These are phyloP conservation scores for Rhodotorula babjevae DNA, from an alignment of 768 basidiomycete species.

Conservation along the genomic window DNA sequence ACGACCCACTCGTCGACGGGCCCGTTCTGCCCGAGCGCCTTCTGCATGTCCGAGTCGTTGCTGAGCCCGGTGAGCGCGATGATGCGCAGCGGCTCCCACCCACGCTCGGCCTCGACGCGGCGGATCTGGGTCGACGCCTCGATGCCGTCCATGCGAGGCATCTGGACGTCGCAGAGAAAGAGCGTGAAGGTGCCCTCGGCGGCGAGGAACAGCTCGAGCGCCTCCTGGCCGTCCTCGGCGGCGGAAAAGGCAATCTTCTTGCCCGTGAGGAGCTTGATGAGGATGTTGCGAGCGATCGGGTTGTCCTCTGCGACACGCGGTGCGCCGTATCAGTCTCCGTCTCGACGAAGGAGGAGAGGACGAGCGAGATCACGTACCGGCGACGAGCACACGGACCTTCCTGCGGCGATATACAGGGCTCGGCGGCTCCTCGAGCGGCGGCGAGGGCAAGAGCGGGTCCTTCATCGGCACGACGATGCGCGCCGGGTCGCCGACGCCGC, in stretches of 20 bases:
- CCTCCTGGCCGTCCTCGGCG: constrained; percentile 26
- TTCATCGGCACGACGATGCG: background rate
- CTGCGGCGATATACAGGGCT: background rate
- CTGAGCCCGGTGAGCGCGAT: constrained; percentile 27
- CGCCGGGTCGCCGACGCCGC: background rate
- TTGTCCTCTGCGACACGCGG: constrained; percentile 20
- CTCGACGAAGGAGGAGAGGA: background rate
- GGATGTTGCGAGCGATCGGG: constrained; percentile 23
- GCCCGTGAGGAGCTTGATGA: constrained; percentile 25
- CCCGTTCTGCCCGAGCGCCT: constrained; percentile 4
- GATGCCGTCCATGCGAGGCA: constrained; percentile 30
- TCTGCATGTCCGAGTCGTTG: constrained; percentile 24
- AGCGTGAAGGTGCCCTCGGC: constrained; percentile 1
- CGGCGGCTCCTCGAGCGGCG: background rate
- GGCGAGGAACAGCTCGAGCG: constrained; percentile 13
- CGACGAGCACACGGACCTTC: constrained; percentile 20
- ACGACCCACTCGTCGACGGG: constrained; percentile 32
- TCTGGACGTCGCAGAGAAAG: constrained; percentile 20
- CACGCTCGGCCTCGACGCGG: background rate
- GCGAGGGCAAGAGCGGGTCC: background rate
- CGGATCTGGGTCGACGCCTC: constrained; percentile 13
- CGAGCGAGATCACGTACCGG: background rate
- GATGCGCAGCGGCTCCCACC: constrained; percentile 7
- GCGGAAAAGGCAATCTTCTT: constrained; percentile 22
- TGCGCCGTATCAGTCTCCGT: too few relatives aligned